A percentile compares a stretch with the other conserved stretches of the same genome.
These are phyloP conservation scores for Globisporangium ultimum DNA, from an alignment of 352 stramenopile species.

Conservation along the genomic window DNA sequence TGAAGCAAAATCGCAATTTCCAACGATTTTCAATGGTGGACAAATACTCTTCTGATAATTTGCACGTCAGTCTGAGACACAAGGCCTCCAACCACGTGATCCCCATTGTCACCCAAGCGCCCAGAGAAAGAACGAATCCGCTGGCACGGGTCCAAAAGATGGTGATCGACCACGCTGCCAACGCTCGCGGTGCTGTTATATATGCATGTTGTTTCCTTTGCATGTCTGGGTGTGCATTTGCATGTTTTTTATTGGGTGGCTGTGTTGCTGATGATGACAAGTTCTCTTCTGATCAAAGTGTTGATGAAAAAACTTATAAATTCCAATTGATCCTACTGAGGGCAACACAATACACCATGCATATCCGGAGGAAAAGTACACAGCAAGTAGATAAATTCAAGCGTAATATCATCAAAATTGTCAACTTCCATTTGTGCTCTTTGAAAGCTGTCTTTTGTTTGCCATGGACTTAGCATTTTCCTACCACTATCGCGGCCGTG, in stretches of 20 bases:
- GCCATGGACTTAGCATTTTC: no score
- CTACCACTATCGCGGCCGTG: not conserved
- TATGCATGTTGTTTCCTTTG: slow-evolving; percentile 24
- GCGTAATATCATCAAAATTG: not conserved
- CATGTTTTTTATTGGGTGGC: slow-evolving; percentile 3
- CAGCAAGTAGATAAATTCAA: not conserved
- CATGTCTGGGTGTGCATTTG: slow-evolving; percentile 11
- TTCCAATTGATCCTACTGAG: slow-evolving; percentile 91
- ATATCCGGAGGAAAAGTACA: no score
- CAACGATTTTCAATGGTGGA: slow-evolving; percentile 59
- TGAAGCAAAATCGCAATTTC: slow-evolving; percentile 54
- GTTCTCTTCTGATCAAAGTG: slow-evolving; percentile 61
- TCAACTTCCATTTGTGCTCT: not conserved
- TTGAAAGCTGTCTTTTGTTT: not conserved
- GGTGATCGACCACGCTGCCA: not conserved
- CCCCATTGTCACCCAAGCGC: not conserved
- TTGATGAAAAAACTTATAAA: slow-evolving; percentile 73
- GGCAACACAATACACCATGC: slow-evolving; percentile 18
- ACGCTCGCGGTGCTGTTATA: not conserved
- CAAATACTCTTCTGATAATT: slow-evolving; percentile 64
- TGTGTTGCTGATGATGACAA: slow-evolving; percentile 62
- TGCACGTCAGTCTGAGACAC: slow-evolving; percentile 89
- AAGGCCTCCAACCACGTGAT: slow-evolving; percentile 5
- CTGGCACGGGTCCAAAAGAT: no score
- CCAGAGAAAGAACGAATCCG: not conserved